Conservation (phyloP, 805 yeast species). For the Groenewaldozyma salmanticensis region DNA sequence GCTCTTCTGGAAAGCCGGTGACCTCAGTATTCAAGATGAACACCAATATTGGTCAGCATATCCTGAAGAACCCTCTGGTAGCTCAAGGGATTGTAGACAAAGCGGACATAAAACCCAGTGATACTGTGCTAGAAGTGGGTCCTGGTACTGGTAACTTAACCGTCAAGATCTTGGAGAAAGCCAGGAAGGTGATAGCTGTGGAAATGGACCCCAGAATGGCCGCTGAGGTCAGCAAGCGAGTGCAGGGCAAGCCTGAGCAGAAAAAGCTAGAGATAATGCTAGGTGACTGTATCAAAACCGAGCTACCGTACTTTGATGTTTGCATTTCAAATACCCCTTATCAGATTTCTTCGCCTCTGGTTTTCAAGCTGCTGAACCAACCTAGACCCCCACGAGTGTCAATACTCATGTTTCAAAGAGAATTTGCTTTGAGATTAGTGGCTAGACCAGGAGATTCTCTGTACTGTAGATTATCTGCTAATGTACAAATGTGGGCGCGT, state of each 20-base stretch:
- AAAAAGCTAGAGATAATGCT: conserved; percentile 83
- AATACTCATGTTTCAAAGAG: conserved; percentile 95
- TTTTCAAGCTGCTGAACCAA: conserved; percentile 80
- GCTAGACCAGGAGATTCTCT: conserved; percentile 96
- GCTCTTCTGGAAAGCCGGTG: conserved; percentile 9
- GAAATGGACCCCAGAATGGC: conserved; percentile 99
- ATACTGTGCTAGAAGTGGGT: conserved; percentile 90
- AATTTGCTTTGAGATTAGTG: conserved; percentile 83
- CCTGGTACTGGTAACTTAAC: conserved; percentile 99
- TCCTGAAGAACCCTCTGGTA: conserved; percentile 87
- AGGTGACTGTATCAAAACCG: conserved; percentile 95
- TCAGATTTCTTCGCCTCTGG: conserved; percentile 94
- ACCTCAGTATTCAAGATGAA: conserved; percentile 81
- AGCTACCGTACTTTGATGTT: conserved; percentile 87
- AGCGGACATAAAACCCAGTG: conserved; percentile 87
- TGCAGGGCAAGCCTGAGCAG: conserved; percentile 91
- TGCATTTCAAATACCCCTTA: conserved; percentile 97
- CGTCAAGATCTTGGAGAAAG: conserved; percentile 83
- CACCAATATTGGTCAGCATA: conserved; percentile 95
- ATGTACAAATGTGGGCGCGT: conserved; percentile 99
- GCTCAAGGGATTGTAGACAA: conserved; percentile 98
- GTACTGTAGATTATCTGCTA: conserved; percentile 88
- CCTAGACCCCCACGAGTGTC: conserved; percentile 93
- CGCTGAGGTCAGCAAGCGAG: conserved; percentile 94
- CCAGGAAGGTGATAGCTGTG: conserved; percentile 87